Evolutionary conservation across 306 rosid genomes (phyloP).

Genomic region (Crataegus laevigata): DNA sequence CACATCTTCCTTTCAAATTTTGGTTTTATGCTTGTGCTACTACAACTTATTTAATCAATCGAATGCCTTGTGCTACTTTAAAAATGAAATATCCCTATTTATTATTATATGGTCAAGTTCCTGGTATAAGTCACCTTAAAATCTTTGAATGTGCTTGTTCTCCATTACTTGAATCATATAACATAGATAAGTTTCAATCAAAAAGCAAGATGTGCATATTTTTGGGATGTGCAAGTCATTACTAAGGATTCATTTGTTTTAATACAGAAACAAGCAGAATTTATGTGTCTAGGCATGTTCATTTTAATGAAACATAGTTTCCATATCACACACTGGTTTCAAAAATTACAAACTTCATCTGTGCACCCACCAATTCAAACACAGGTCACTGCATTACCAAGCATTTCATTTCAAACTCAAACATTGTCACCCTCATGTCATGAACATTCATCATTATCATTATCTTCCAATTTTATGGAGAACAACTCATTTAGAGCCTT

Average conservation of each 20-base stretch:
- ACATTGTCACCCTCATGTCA: too few species aligned
- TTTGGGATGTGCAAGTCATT: neutral
- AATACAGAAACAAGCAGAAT: too few species aligned
- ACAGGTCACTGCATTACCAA: neutral
- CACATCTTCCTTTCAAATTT: neutral
- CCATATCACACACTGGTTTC: too few species aligned
- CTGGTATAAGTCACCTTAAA: neutral
- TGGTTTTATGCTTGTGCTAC: neutral
- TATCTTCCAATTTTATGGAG: too few species aligned
- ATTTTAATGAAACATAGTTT: neutral
- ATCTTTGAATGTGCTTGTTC: neutral
- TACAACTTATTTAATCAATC: too few species aligned
- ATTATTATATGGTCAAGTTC: too few species aligned
- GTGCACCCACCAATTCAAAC: neutral
- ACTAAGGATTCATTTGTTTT: neutral
- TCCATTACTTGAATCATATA: neutral
- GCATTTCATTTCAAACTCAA: too few species aligned
- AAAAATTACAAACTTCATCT: too few species aligned
- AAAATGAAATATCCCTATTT: neutral
- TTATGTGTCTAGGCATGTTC: neutral
- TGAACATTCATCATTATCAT: too few species aligned
- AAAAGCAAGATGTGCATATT: neutral
- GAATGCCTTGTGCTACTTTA: too few species aligned
- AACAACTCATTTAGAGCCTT: too few species aligned
- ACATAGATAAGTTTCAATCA: neutral